Conservation (phyloP, 108 stramenopile genomes). For the Nannochloropsis gaditana region DNA sequence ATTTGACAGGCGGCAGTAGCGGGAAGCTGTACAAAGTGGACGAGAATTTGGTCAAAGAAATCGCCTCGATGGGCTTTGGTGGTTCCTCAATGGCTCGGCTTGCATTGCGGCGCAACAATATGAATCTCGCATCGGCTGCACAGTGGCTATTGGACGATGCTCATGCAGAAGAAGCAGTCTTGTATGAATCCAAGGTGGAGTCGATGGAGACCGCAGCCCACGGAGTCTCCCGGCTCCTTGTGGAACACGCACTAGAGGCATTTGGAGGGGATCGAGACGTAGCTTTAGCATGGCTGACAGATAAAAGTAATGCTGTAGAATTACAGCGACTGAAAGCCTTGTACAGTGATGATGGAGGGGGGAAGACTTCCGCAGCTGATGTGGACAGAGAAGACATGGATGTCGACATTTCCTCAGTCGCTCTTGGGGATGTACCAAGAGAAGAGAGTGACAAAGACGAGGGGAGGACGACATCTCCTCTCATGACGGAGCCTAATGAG, state of each 20-base stretch:
- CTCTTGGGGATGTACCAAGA: neutral
- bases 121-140: neutral
- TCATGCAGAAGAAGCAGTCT: neutral
- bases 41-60: neutral
- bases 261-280: neutral
- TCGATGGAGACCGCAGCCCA: neutral
- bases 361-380: neutral
- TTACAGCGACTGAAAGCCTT: neutral
- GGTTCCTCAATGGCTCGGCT: neutral
- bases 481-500: neutral
- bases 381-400: neutral
- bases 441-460: neutral
- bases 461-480: neutral
- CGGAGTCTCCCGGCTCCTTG: neutral
- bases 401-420: no score
- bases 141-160: neutral
- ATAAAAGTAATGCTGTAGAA: neutral
- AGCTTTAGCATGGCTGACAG: neutral
- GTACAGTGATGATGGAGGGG: neutral
- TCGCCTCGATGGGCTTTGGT: neutral
- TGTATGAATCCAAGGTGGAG: neutral
- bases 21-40: neutral
- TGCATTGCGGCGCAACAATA: neutral
- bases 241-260: neutral
- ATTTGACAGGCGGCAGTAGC: neutral